A percentile compares a stretch with the other conserved stretches of the same genome.
Evolutionary conservation across 2,329 filamentous ascomycete species (phyloP).

Genomic region (Neofusicoccum sp.): DNA sequence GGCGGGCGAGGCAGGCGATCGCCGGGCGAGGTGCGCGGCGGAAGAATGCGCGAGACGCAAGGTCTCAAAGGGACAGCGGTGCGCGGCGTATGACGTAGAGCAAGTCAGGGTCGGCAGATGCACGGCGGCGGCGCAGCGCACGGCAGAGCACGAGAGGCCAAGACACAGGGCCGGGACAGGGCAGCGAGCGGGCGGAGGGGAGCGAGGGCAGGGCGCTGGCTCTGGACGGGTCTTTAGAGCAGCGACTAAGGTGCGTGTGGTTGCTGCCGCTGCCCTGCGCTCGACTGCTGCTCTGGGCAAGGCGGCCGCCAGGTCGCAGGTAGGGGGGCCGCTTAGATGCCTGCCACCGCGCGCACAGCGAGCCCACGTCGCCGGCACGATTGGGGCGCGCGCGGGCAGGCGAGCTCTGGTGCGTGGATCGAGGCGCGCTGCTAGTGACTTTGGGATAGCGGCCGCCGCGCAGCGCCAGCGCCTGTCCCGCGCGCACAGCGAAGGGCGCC

Average conservation of each 20-base stretch:
- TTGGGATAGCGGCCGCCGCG: slow-evolving; percentile 8
- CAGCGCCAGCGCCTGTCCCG: background rate
- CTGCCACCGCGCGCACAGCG: background rate
- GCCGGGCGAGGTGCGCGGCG: slow-evolving; percentile 8
- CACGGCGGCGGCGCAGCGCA: slow-evolving; percentile 1
- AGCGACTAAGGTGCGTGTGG: slow-evolving; percentile 5
- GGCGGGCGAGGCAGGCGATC: slow-evolving; percentile 9
- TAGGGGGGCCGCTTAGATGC: slow-evolving; percentile 6
- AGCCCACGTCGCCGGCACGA: slow-evolving; percentile 10
- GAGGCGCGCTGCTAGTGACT: slow-evolving; percentile 7
- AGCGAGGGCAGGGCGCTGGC: slow-evolving; percentile 1
- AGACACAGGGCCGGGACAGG: slow-evolving; percentile 1
- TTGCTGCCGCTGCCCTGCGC: slow-evolving; percentile 11
- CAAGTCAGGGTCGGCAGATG: background rate
- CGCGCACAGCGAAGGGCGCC: background rate
- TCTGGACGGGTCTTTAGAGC: slow-evolving; percentile 1
- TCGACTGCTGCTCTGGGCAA: background rate
- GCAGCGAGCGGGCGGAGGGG: background rate
- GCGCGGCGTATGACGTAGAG: slow-evolving; percentile 7
- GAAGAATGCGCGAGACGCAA: slow-evolving; percentile 18
- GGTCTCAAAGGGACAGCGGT: slow-evolving; percentile 12
- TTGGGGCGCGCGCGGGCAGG: slow-evolving; percentile 4
- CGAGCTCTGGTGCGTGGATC: slow-evolving; percentile 15
- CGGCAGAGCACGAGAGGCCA: background rate
- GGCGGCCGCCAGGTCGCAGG: background rate